Evolutionary conservation across 2,329 filamentous ascomycete species (phyloP), one percentile per base, ranked within the genome.

Genomic region (Cladophialophora bantiana): DNA sequence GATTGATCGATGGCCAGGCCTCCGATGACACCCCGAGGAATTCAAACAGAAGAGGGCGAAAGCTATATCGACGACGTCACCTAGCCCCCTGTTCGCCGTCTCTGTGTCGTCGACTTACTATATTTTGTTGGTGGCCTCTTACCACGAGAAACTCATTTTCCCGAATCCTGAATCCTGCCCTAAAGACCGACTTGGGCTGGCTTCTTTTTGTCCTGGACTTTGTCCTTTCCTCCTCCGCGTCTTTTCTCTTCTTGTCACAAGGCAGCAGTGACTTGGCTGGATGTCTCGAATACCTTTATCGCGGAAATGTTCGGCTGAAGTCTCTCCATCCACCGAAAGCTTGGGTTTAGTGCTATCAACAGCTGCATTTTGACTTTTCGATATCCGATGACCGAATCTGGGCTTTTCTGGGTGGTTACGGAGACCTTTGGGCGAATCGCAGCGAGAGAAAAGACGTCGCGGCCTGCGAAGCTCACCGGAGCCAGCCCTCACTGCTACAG

Each of bases 341-440:
- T 50, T 50, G 18, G 45, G n/a, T 50, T 20, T 38, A 13, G 45
- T 18, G 18, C 2, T 50, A 48, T 50, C 45, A 50, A 31, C 20
- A 20, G 18, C 18, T 18, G 18, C 18, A 50, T 50, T 26, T 4
- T 50, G 45, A 26, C 26, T 26, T 50, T 26, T 50, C 45, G 18
- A 42, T 50, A 50, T 9, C 45, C 45, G 45, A 50, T 10, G 45
- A 26, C 45, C 45, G 45, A 1, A 50, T 50, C 26, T 50, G 45
- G 18, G 45, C 13, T 50, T 50, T 50, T 50, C 45, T 50, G 45
- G 45, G 45, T 31, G 15, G 20, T 26, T 50, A 50, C 18, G 45
- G 45, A 20, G 40, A 45, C 40, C 15, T 7, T 7, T 18, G 40
- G 5, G 40, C 40, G 40, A 45, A 45, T 45, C 40, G 40, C 40